Evolutionary conservation across 2,329 filamentous ascomycete species (phyloP).

Genomic region (Aspergillus novofumigatus): DNA sequence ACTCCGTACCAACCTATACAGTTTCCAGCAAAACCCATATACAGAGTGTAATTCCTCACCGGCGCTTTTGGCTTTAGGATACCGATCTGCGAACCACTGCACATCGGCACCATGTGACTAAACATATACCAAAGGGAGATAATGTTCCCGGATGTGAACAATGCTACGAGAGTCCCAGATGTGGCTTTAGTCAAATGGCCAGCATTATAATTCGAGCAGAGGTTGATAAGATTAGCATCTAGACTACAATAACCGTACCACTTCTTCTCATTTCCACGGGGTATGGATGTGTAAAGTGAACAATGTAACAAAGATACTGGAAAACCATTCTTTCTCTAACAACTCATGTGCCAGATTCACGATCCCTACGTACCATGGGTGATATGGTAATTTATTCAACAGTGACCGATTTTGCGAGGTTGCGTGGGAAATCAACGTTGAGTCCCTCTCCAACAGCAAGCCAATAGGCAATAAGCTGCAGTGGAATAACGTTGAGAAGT

Average conservation of each 20-base stretch:
- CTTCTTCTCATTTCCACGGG: neutral
- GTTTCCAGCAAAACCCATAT: neutral
- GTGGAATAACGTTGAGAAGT: conserved; percentile 92
- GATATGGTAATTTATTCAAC: conserved; percentile 66
- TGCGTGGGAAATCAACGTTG: conserved; percentile 97
- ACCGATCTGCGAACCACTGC: neutral
- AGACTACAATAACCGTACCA: neutral
- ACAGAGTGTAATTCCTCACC: neutral
- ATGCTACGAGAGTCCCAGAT: neutral
- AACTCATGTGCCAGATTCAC: neutral
- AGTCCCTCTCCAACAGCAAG: conserved; percentile 91
- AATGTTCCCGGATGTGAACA: neutral
- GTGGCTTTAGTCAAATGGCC: neutral
- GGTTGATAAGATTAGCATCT: neutral
- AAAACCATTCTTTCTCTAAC: neutral
- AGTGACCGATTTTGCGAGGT: conserved; percentile 97
- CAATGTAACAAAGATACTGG: neutral
- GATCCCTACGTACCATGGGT: neutral
- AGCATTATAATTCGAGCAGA: neutral
- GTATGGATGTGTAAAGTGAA: neutral
- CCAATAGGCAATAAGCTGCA: conserved; percentile 99
- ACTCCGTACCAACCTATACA: neutral
- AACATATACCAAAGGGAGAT: neutral
- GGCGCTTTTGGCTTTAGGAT: neutral
- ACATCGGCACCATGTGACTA: neutral